Evolutionary conservation across 306 rosid species (phyloP).

Genomic region (Quercus agrifolia): DNA sequence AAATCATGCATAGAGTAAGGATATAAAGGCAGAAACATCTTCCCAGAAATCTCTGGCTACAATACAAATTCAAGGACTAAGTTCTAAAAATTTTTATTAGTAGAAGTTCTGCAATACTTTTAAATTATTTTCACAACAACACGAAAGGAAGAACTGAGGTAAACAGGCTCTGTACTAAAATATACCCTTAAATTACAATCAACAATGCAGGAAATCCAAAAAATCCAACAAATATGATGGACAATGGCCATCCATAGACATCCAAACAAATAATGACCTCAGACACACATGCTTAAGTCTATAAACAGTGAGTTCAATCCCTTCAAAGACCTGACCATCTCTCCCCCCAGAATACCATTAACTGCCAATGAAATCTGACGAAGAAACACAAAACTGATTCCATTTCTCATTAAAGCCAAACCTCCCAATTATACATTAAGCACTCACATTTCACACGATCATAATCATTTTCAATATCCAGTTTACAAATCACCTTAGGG

Average conservation of each 20-base stretch:
- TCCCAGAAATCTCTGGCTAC: background rate
- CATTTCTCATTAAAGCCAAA: too few species aligned
- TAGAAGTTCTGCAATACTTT: too few species aligned
- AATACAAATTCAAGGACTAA: background rate
- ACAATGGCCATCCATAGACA: background rate
- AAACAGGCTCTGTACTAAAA: too few species aligned
- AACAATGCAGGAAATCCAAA: background rate
- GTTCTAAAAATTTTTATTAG: background rate
- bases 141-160: too few species aligned
- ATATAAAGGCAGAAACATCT: background rate
- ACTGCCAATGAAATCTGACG: too few species aligned
- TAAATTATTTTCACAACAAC: too few species aligned
- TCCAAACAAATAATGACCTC: background rate
- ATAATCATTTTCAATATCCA: too few species aligned
- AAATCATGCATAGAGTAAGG: conserved; percentile 11
- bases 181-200: too few species aligned
- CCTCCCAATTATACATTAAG: too few species aligned
- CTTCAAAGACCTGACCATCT: background rate
- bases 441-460: too few species aligned
- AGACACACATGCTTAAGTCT: background rate
- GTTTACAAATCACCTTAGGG: too few species aligned
- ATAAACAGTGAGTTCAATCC: background rate
- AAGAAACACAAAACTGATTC: too few species aligned
- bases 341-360: background rate
- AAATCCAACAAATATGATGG: background rate